These are phyloP conservation scores for Xylaria arbuscula DNA, from an alignment of 2,329 filamentous ascomycete species.

Conservation along the genomic window DNA sequence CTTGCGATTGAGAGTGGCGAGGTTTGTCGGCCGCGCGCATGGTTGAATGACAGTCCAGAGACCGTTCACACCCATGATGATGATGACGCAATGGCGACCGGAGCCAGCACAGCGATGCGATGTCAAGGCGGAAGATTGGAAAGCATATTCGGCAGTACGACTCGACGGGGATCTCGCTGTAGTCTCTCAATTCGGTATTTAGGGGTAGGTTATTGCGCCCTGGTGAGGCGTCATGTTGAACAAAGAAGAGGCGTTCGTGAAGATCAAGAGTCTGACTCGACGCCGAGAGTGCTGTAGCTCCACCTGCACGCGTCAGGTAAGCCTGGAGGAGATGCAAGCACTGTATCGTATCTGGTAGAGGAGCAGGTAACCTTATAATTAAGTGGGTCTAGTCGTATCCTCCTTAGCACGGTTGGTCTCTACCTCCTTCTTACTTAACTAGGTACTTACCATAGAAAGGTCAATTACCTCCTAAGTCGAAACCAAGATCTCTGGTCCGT, in stretches of 20 bases:
- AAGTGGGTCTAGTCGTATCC: no score
- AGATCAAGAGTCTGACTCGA: conserved; percentile 15
- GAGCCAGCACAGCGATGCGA: conserved; percentile 26
- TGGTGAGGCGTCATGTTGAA: background rate
- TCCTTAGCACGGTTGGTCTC: no score
- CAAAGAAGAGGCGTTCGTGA: background rate
- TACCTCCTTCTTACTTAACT: no score
- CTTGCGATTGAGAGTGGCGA: conserved; percentile 95
- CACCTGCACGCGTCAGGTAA: no score
- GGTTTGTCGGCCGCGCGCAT: conserved; percentile 93
- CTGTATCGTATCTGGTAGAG: no score
- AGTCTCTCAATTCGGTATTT: background rate
- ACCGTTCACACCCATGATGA: conserved; percentile 91
- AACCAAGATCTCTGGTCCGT: no score
- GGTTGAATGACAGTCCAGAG: conserved; percentile 97
- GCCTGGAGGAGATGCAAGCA: no score
- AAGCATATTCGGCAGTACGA: conserved; percentile 26
- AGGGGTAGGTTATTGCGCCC: background rate
- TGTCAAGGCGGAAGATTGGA: conserved; percentile 33
- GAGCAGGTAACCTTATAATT: no score
- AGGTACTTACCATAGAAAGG: no score
- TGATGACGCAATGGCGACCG: conserved; percentile 24
- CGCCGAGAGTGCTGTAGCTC: conserved; percentile 8
- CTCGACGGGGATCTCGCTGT: background rate
- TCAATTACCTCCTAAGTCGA: no score